phyloP scores from a whole-genome alignment of 129 eudicot species.

The Solidago caesia region DNA sequence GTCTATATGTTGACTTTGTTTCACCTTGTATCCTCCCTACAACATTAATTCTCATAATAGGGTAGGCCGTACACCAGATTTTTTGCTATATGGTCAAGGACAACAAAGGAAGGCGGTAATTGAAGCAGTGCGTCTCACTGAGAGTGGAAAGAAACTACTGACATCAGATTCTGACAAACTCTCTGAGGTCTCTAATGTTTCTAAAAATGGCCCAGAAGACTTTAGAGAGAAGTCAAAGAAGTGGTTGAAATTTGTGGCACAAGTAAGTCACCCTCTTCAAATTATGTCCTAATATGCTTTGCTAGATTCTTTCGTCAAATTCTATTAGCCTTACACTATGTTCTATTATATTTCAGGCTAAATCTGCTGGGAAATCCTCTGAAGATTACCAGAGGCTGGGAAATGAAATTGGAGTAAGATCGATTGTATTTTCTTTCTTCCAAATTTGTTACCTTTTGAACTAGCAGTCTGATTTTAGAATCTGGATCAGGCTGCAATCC shows the following conservation, averaged over 20 bases:
- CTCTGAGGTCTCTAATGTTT: slow-evolving; percentile 40
- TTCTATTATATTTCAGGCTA: slow-evolving; percentile 60
- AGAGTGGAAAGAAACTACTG: slow-evolving; percentile 43
- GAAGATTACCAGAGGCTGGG: slow-evolving; percentile 61
- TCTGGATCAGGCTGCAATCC: slow-evolving; percentile 75
- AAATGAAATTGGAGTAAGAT: slow-evolving; percentile 70
- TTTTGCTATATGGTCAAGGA: slow-evolving; percentile 87
- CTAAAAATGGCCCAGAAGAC: slow-evolving; percentile 44
- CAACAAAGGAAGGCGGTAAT: slow-evolving; percentile 93
- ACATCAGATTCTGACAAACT: slow-evolving; percentile 35
- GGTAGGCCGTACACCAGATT: slow-evolving; percentile 81
- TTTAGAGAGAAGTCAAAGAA: slow-evolving; percentile 88
- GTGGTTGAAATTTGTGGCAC: slow-evolving; percentile 87
- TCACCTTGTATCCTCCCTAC: not conserved
- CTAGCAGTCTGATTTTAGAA: slow-evolving; percentile 16
- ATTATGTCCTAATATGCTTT: not conserved
- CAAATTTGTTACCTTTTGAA: slow-evolving; percentile 17
- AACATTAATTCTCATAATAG: slow-evolving; percentile 38
- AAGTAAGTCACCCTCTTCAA: slow-evolving; percentile 43
- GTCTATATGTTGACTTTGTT: not conserved
- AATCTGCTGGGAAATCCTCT: slow-evolving; percentile 79
- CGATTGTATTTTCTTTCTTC: not conserved
- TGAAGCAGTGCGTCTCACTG: slow-evolving; percentile 84
- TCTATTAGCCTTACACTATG: slow-evolving; percentile 10
- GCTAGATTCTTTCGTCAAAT: not conserved